Evolutionary conservation across 2,329 filamentous ascomycete genomes (phyloP), one percentile per base, ranked within the genome.

Genomic region (Pezicula radicicola): DNA sequence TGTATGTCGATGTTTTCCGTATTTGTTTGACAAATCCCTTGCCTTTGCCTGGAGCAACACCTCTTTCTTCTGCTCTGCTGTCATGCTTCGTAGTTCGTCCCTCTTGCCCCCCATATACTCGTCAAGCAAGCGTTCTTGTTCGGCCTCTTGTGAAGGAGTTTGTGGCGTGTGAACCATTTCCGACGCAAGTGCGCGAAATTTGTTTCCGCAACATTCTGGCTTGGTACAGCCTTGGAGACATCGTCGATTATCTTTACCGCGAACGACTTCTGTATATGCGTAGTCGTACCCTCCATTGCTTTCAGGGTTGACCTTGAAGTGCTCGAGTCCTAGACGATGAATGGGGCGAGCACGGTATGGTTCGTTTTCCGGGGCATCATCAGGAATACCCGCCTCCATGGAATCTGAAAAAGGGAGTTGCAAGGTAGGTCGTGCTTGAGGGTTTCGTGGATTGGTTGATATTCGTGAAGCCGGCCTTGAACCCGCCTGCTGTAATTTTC

Each of bases 21-120:
- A 84, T 55, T 81, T 79, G 63, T 92, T 85, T 1, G 92, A 88
- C 56, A 95, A 73, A 46, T 85, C 76, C 64, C 83, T 81, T 0
- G 84, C 86, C 64, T 86, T 87, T 12, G 92, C 92, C 63, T 91
- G 81, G n/a, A 91, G 61, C 68, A 96, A 80, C 18, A 89, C 64
- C 53, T 86, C 80, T 37, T 82, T 73, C 58, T 82, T 81, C 61
- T 91, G 83, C n/a, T 77, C 71, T 3, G 70, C 68, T 3, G 73
- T 73, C 79, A 91, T 84, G 1, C 65, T 65, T 3, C 88, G 66
- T 41, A 80, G 79, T 55, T 83, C 83, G 36, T 84, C 76, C 16
- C 76, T 72, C 52, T 83, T 76, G 4, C 55, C 57, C 3, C 82
- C 84, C 18, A 87, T 65, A 55, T 79, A 81, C 1, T 75, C 71